Conservation (phyloP, 495 filamentous ascomycete genomes). For the Oidiodendron maius region DNA sequence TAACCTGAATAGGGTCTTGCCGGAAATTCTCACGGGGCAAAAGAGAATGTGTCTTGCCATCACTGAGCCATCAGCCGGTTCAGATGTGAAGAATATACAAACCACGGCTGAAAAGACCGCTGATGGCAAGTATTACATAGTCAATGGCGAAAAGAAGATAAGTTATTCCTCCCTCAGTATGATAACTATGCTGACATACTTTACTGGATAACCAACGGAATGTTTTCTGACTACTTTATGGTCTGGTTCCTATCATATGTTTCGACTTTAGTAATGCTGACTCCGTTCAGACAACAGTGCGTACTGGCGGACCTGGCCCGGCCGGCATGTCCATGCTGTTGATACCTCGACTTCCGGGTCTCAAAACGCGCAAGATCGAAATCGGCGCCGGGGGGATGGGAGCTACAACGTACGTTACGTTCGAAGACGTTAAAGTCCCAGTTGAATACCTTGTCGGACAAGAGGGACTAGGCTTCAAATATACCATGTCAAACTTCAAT, state of each 20-base stretch:
- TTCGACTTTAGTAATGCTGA: not conserved
- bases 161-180: not conserved
- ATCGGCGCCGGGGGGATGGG: conserved; percentile 93
- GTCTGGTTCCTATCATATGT: not conserved
- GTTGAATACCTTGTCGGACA: conserved; percentile 96
- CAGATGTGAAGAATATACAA: conserved; percentile 85
- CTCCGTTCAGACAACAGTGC: conserved; percentile 59
- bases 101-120: conserved; percentile 88
- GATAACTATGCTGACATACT: not conserved
- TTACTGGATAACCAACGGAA: conserved; percentile 91
- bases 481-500: conserved; percentile 95
- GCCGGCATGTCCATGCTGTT: conserved; percentile 83
- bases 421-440: conserved; percentile 95
- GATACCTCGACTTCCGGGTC: conserved; percentile 52
- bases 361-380: conserved; percentile 91
- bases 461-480: conserved; percentile 92
- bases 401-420: conserved; percentile 93
- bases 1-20: conserved; percentile 41
- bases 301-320: conserved; percentile 80
- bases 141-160: conserved; percentile 95
- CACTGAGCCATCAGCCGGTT: conserved; percentile 72
- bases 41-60: conserved; percentile 91
- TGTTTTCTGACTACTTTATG: conserved; percentile 95
- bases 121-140: conserved; percentile 96
- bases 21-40: conserved; percentile 79